These are phyloP conservation scores for Thuidium tamariscinum DNA, from an alignment of 225 moss, liverwort and hornwort species.

Conservation along the genomic window DNA sequence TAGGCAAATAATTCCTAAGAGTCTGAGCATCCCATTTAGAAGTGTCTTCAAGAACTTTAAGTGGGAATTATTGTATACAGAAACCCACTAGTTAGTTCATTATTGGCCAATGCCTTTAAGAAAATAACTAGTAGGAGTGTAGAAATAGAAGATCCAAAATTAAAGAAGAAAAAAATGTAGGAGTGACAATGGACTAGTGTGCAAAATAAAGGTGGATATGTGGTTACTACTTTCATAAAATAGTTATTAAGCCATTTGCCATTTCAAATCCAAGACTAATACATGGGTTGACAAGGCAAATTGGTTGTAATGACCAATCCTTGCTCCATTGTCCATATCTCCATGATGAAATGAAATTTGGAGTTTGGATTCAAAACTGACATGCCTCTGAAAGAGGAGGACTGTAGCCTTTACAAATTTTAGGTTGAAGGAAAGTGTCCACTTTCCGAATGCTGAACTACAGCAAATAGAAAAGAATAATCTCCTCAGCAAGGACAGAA, in stretches of 20 bases:
- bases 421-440: neutral
- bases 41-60: neutral
- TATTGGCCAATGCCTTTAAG: too few relatives aligned
- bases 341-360: neutral
- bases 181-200: fast-evolving
- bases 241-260: neutral
- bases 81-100: too few relatives aligned
- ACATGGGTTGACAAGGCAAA: fast-evolving
- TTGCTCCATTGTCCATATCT: fast-evolving
- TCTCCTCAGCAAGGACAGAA: neutral
- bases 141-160: neutral
- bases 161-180: neutral
- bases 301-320: fast-evolving
- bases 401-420: neutral
- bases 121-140: too few relatives aligned
- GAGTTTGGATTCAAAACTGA: neutral
- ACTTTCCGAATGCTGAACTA: neutral
- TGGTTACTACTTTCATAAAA: fast-evolving
- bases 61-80: fast-evolving
- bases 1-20: too few relatives aligned
- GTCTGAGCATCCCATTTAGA: fast-evolving
- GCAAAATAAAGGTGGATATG: neutral
- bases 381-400: neutral
- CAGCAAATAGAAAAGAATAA: neutral
- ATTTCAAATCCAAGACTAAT: neutral